phyloP scores from a whole-genome alignment of 805 yeast genomes.

The Barnettozyma pratensis region DNA sequence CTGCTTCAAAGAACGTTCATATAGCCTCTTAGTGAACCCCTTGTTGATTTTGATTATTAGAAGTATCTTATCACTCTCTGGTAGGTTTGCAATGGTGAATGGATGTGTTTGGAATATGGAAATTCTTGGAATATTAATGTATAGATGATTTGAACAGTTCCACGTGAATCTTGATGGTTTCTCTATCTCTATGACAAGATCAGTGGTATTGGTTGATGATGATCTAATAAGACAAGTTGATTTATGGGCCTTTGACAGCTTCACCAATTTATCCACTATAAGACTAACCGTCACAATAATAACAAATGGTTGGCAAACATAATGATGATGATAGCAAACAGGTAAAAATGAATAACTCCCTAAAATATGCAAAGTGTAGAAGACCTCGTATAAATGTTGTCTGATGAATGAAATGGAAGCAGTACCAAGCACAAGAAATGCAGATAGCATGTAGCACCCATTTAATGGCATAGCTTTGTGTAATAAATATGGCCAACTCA shows the following conservation, averaged over 20 bases:
- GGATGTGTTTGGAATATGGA: constrained; percentile 23
- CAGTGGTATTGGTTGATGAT: not conserved
- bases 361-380: constrained; percentile 18
- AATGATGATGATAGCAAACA: constrained; percentile 22
- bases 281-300: constrained; percentile 12
- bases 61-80: constrained; percentile 2
- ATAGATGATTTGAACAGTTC: constrained; percentile 22
- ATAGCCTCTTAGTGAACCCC: constrained; percentile 22
- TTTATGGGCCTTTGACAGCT: not conserved
- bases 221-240: constrained; percentile 1
- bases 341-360: constrained; percentile 20
- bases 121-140: constrained; percentile 20
- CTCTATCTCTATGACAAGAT: constrained; percentile 2
- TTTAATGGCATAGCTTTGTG: constrained; percentile 8
- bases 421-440: constrained; percentile 11
- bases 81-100: constrained; percentile 23
- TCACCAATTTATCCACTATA: constrained; percentile 16
- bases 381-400: constrained; percentile 16
- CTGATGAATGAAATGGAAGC: constrained; percentile 16
- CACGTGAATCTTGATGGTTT: constrained; percentile 13
- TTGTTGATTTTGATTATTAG: constrained; percentile 18
- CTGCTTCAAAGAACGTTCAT: not conserved
- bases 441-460: constrained; percentile 12
- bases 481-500: constrained; percentile 19
- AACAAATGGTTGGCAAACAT: constrained; percentile 22